phyloP scores from a whole-genome alignment of 2,329 filamentous ascomycete species.

The Colletotrichum sp. region DNA sequence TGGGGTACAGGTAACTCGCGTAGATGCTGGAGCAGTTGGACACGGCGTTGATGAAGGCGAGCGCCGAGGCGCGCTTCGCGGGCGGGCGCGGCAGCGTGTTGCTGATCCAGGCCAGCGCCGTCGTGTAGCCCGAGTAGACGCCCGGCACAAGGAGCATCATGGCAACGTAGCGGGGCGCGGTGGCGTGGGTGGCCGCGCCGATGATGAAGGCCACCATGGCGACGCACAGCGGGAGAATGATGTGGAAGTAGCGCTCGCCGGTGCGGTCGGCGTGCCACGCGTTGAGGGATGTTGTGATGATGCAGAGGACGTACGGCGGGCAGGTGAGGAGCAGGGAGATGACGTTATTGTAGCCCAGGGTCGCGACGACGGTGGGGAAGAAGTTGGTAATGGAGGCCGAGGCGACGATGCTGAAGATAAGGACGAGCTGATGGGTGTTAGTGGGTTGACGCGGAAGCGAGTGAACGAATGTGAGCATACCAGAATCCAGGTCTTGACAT shows the following conservation, averaged over 20 bases:
- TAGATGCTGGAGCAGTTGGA: constrained; percentile 62
- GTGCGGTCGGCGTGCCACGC: constrained; percentile 75
- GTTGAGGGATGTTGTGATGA: constrained; percentile 67
- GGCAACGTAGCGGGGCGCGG: constrained; percentile 65
- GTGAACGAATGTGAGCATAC: constrained; percentile 31
- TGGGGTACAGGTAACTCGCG: constrained; percentile 70
- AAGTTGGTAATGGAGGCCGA: constrained; percentile 70
- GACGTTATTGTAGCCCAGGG: constrained; percentile 67
- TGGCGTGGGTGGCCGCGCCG: constrained; percentile 64
- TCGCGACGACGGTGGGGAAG: constrained; percentile 73
- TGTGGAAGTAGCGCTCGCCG: constrained; percentile 74
- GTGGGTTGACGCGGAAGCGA: rapidly evolving
- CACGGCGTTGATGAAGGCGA: constrained; percentile 76
- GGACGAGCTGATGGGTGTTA: constrained; percentile 44
- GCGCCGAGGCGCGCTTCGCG: constrained; percentile 71
- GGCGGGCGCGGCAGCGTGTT: constrained; percentile 77
- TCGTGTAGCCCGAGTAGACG: constrained; percentile 54
- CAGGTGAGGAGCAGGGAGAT: constrained; percentile 67
- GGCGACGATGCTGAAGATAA: constrained; percentile 62
- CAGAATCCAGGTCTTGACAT: constrained; percentile 66
- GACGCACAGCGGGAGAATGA: constrained; percentile 65
- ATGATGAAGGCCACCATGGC: constrained; percentile 71
- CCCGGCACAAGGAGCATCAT: constrained; percentile 44
- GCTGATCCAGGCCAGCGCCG: constrained; percentile 74
- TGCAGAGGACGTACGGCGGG: constrained; percentile 68